These are phyloP conservation scores for Cercospora sojina DNA, from an alignment of 2,329 filamentous ascomycete genomes.

Conservation along the genomic window DNA sequence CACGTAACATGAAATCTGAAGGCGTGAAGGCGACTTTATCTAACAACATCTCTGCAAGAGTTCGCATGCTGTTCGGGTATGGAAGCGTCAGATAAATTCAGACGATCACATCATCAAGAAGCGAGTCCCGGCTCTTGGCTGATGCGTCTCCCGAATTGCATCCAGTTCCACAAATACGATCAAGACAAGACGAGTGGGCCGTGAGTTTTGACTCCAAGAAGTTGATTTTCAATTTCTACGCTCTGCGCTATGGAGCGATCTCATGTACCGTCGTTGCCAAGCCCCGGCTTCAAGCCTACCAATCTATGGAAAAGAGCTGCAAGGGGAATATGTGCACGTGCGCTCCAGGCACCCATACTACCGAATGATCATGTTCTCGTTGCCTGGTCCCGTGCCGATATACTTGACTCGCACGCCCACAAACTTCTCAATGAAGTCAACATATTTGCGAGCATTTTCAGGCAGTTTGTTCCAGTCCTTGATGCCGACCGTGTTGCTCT, in stretches of 20 bases:
- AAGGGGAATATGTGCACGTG: background rate
- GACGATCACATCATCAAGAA: background rate
- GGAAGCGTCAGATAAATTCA: background rate
- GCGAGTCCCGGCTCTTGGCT: background rate
- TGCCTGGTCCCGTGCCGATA: slow-evolving; percentile 65
- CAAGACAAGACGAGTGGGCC: no score
- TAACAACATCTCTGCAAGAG: background rate
- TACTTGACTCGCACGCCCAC: slow-evolving; percentile 63
- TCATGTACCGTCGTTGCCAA: slow-evolving; percentile 2
- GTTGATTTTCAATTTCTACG: background rate
- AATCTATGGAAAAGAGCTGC: background rate
- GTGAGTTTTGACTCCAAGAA: no score
- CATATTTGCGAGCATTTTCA: slow-evolving; percentile 62
- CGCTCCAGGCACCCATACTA: slow-evolving; percentile 23
- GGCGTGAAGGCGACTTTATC: background rate
- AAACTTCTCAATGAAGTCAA: slow-evolving; percentile 66
- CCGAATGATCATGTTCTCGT: slow-evolving; percentile 63
- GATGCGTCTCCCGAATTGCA: background rate
- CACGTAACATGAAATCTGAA: background rate
- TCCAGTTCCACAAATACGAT: background rate
- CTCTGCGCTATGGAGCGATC: background rate
- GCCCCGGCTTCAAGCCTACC: background rate
- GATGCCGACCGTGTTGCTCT: slow-evolving; percentile 60
- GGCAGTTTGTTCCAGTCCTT: slow-evolving; percentile 64
- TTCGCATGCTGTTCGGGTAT: background rate